Evolutionary conservation across 1,139 yeast genomes (phyloP), one percentile per base, ranked within the genome.

Genomic region (Lodderomyces margitis): DNA sequence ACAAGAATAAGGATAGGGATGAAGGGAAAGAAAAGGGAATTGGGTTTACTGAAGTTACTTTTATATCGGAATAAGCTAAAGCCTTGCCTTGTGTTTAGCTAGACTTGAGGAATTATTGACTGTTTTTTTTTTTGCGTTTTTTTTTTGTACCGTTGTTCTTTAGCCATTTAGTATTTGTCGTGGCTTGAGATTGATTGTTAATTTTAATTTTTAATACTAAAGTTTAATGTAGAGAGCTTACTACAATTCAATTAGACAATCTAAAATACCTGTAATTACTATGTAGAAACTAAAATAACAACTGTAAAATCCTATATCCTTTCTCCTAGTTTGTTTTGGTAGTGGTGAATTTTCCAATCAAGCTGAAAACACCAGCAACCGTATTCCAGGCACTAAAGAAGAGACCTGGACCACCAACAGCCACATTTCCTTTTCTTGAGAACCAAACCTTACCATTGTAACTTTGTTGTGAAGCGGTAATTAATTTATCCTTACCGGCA

Each of bases 1-100:
- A 25, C 7, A 20, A 36, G 17, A 14, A 30, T 5, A 30, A 31
- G 14, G 20, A 17, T 19, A 4, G 12, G 16, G 10, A 21, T 37
- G 62, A 58, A 37, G 59, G 51, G 37, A 54, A 54, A 14, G 95
- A 83, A 57, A 62, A 64, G 34, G 92, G 96, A 45, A 61, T 80
- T 50, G 89, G 82, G 30, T 88, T 83, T 72, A 80, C 74, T 55
- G 97, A 89, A 66, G 88, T 87, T 33, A 88, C 96, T 17, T 89
- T 89, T 54, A 83, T 84, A 46, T 68, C 74, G 15, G 77, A 70
- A 46, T 70, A 57, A 51, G 28, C 21, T 28, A 31, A n/a, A 10
- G 16, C 12, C 12, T 25, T 3, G 30, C n/a, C n/a, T n/a, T n/a
- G 4, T 25, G n/a, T 23, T 23, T 23, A 8, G 25, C 25, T 23